phyloP scores from a whole-genome alignment of 2,329 filamentous ascomycete species.

The Epichloe brachyelytri region DNA sequence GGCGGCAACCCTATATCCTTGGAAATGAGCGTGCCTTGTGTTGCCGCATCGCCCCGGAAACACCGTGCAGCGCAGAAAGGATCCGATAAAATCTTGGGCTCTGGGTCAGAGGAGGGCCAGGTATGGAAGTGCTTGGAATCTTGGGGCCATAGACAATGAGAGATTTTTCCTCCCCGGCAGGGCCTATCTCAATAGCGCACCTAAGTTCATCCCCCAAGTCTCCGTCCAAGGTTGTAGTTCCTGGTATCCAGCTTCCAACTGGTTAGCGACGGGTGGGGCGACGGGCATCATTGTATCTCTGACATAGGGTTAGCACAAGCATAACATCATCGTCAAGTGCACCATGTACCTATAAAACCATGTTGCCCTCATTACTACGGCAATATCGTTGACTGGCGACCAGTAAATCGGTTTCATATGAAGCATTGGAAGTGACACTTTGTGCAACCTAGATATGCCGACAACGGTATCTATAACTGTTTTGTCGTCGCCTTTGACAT shows the following conservation, averaged over 20 bases:
- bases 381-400: conserved; percentile 84
- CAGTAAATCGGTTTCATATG: conserved; percentile 97
- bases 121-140: conserved; percentile 19
- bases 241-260: conserved; percentile 79
- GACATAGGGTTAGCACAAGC: conserved; percentile 13
- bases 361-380: conserved; percentile 69
- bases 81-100: conserved; percentile 36
- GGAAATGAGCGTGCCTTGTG: conserved; percentile 35
- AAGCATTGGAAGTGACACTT: conserved; percentile 69
- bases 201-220: conserved; percentile 86
- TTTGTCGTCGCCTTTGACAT: conserved; percentile 9
- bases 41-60: conserved; percentile 44
- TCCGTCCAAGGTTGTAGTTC: conserved; percentile 80
- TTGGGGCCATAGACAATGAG: conserved; percentile 69
- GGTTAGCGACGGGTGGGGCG: conserved; percentile 75
- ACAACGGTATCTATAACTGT: conserved; percentile 57
- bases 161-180: conserved; percentile 78
- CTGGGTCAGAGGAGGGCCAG: conserved; percentile 12
- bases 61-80: conserved; percentile 47
- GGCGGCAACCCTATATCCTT: conserved; percentile 17
- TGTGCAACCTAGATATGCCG: conserved; percentile 78
- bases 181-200: conserved; percentile 81
- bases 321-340: not conserved
- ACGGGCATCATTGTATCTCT: conserved; percentile 82
- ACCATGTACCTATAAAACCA: conserved; percentile 73